Percentiles rank a stretch among this genome's conserved stretches.
Conservation (phyloP, 805 yeast species). For the Lachancea meyersii region DNA sequence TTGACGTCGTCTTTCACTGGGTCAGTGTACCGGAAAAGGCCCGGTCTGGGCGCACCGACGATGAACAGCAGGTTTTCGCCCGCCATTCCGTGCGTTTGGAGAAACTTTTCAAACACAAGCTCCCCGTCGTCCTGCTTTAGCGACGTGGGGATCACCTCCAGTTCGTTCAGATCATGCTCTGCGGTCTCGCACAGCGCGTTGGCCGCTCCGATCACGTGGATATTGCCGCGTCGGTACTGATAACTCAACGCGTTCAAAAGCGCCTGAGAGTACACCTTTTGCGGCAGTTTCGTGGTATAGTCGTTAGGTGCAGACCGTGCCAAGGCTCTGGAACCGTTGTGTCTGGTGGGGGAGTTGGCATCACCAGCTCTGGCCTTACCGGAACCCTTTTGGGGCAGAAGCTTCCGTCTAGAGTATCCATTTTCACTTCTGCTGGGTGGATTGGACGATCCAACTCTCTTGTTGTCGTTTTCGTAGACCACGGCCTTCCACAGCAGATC, state of each 20-base stretch:
- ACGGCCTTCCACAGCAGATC: constrained; percentile 94
- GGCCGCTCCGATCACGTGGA: constrained; percentile 62
- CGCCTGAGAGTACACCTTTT: constrained; percentile 67
- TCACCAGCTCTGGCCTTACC: constrained; percentile 97
- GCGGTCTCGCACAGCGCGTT: constrained; percentile 16
- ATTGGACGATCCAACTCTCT: constrained; percentile 82
- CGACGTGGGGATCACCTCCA: constrained; percentile 31
- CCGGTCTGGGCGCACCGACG: constrained; percentile 52
- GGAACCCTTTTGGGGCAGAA: constrained; percentile 85
- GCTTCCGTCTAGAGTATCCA: constrained; percentile 76
- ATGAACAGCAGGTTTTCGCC: constrained; percentile 56
- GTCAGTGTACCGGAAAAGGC: constrained; percentile 55
- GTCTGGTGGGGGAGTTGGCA: constrained; percentile 87
- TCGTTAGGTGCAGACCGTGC: constrained; percentile 90
- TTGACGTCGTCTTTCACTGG: constrained; percentile 48
- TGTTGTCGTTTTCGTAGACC: constrained; percentile 80
- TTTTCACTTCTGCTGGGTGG: constrained; percentile 84
- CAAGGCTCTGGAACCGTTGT: constrained; percentile 82
- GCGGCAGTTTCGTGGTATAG: constrained; percentile 70
- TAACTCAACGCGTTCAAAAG: constrained; percentile 76
- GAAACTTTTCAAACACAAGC: constrained; percentile 40
- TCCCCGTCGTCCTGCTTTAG: constrained; percentile 37
- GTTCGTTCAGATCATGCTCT: constrained; percentile 21
- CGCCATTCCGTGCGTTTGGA: constrained; percentile 43
- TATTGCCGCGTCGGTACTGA: constrained; percentile 67